phyloP scores from a whole-genome alignment of 2,329 filamentous ascomycete species.

The Pseudogymnoascus sp. region DNA sequence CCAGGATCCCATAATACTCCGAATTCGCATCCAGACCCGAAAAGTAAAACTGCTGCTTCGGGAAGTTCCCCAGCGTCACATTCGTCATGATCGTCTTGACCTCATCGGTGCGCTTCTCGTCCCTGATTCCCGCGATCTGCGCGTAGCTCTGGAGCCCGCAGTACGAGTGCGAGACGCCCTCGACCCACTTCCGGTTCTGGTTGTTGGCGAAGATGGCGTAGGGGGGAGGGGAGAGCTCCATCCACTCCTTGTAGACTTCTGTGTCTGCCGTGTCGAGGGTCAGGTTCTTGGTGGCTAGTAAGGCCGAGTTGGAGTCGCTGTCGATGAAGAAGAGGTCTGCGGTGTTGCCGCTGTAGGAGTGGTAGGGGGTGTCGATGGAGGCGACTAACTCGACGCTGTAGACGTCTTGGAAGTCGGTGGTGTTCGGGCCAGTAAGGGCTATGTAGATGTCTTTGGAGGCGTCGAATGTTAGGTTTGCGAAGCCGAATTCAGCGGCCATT shows the following conservation, averaged over 20 bases:
- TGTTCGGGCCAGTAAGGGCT: conserved; percentile 61
- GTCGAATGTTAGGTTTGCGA: conserved; percentile 47
- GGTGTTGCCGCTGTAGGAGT: conserved; percentile 43
- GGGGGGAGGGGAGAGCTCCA: conserved; percentile 51
- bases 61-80: conserved; percentile 55
- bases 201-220: conserved; percentile 74
- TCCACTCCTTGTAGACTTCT: conserved; percentile 45
- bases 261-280: conserved; percentile 42
- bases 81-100: conserved; percentile 59
- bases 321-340: conserved; percentile 66
- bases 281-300: conserved; percentile 71
- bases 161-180: conserved; percentile 69
- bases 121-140: conserved; percentile 49
- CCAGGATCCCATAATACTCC: conserved; percentile 65
- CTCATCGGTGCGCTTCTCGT: conserved; percentile 36
- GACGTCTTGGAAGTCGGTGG: conserved; percentile 44
- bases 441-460: conserved; percentile 65
- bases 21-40: conserved; percentile 64
- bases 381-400: conserved; percentile 79
- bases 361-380: conserved; percentile 71
- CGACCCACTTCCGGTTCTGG: conserved; percentile 46
- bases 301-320: conserved; percentile 67
- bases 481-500: conserved; percentile 19
- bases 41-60: conserved; percentile 84
- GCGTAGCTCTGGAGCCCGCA: conserved; percentile 68